phyloP scores from a whole-genome alignment of 192 early-diverging fungal genomes.

The Backusella circina region DNA sequence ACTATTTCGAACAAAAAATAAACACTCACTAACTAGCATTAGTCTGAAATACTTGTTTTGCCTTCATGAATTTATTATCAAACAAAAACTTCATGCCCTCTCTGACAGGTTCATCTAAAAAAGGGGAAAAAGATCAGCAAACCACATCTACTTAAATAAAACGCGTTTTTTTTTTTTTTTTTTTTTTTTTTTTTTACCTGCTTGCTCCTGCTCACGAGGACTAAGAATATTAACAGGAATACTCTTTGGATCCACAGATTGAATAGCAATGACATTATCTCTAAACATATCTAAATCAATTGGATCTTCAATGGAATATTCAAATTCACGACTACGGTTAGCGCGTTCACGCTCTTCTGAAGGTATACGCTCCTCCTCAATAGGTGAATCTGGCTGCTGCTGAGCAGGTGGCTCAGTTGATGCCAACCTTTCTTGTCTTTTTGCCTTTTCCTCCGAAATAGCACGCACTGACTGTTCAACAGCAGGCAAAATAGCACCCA shows the following conservation, averaged over 20 bases:
- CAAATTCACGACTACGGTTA: slow-evolving; percentile 10
- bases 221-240: slow-evolving; percentile 28
- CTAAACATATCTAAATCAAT: slow-evolving; percentile 20
- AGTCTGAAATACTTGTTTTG: slow-evolving; percentile 46
- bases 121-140: neutral
- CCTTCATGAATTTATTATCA: slow-evolving; percentile 49
- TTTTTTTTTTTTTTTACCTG: slow-evolving; percentile 16
- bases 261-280: slow-evolving; percentile 19
- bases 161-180: no score
- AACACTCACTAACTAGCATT: slow-evolving; percentile 38
- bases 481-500: slow-evolving; percentile 3
- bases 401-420: neutral
- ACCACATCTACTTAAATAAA: neutral
- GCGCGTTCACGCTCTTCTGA: slow-evolving; percentile 7
- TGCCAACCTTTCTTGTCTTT: neutral
- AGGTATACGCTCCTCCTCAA: neutral
- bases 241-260: slow-evolving; percentile 9
- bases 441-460: neutral
- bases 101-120: slow-evolving; percentile 22
- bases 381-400: neutral
- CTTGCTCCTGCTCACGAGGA: slow-evolving; percentile 32
- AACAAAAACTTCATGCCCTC: slow-evolving; percentile 42
- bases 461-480: neutral
- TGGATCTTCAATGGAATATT: slow-evolving; percentile 21
- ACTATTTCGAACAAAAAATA: neutral